These are phyloP conservation scores for Chaetomiaceae sp. DNA, from an alignment of 2,329 filamentous ascomycete genomes.

Conservation along the genomic window DNA sequence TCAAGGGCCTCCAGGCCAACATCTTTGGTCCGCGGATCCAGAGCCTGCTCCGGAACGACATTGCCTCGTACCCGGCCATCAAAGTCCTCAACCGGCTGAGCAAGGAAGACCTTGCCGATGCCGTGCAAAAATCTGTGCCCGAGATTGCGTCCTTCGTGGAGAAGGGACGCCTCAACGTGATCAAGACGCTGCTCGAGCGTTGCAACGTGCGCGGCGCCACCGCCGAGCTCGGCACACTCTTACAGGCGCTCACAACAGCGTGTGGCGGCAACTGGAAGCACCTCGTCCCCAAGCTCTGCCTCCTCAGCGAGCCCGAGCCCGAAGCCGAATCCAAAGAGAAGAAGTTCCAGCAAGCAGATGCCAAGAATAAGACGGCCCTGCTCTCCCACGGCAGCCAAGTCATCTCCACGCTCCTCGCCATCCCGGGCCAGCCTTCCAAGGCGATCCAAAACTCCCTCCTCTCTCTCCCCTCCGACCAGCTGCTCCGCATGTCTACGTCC, in stretches of 20 bases:
- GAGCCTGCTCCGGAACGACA: conserved; percentile 80
- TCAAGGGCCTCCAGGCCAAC: conserved; percentile 79
- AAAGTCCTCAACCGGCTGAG: conserved; percentile 76
- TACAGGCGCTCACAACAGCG: conserved; percentile 44
- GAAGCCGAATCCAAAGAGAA: conserved; percentile 24
- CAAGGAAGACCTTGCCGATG: conserved; percentile 76
- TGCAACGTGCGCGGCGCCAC: conserved; percentile 62
- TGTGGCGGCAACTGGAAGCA: conserved; percentile 44
- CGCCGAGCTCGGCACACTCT: conserved; percentile 45
- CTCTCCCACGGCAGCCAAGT: conserved; percentile 73
- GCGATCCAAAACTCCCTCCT: conserved; percentile 71
- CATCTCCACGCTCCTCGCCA: conserved; percentile 70
- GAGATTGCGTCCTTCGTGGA: conserved; percentile 69
- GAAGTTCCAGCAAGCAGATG: conserved; percentile 32
- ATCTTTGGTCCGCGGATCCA: conserved; percentile 77
- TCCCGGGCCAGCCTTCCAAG: conserved; percentile 62
- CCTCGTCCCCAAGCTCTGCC: conserved; percentile 47
- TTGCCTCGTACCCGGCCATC: conserved; percentile 82
- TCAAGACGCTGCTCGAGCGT: conserved; percentile 78
- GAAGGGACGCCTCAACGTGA: conserved; percentile 70
- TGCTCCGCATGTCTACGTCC: conserved; percentile 59
- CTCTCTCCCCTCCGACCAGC: conserved; percentile 49
- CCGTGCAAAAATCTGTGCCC: conserved; percentile 65
- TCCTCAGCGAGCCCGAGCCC: conserved; percentile 36
- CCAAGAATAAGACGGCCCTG: conserved; percentile 53